Conservation (phyloP, 768 basidiomycete genomes). For the Gloeopeniophorella convolvens region DNA sequence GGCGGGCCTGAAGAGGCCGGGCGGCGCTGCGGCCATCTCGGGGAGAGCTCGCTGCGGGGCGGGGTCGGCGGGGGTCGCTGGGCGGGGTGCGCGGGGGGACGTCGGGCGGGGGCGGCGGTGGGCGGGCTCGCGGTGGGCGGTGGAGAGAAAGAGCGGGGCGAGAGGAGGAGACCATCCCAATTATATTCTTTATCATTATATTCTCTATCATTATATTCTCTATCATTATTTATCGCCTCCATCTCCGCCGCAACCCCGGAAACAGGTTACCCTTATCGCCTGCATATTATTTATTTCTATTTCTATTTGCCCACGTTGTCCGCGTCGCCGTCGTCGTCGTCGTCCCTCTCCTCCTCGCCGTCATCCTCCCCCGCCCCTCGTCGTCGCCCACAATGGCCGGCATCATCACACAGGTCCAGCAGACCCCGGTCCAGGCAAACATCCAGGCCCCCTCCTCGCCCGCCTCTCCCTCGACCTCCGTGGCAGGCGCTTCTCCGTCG, state of each 20-base stretch:
- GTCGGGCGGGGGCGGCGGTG: not conserved
- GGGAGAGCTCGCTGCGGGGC: not conserved
- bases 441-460: constrained; percentile 81
- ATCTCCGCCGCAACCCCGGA: not conserved
- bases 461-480: constrained; percentile 89
- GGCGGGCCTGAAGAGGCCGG: constrained; percentile 18
- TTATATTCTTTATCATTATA: not conserved
- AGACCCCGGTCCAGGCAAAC: constrained; percentile 58
- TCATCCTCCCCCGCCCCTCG: not conserved
- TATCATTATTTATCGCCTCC: not conserved
- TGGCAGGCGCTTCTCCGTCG: constrained; percentile 86
- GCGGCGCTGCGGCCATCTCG: constrained; percentile 13
- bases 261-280: not conserved
- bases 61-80: constrained; percentile 1
- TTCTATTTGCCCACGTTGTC: not conserved
- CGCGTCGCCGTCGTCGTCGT: constrained; percentile 9
- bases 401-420: constrained; percentile 47
- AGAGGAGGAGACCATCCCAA: not conserved
- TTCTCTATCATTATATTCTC: not conserved
- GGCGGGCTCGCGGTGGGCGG: no score
- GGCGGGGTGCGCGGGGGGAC: not conserved
- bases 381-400: constrained; percentile 31
- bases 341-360: constrained; percentile 4
- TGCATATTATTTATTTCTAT: constrained; percentile 2
- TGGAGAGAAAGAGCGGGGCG: not conserved